phyloP scores from a whole-genome alignment of 345 rosid genomes.

The Eucalyptus polyanthemos region DNA sequence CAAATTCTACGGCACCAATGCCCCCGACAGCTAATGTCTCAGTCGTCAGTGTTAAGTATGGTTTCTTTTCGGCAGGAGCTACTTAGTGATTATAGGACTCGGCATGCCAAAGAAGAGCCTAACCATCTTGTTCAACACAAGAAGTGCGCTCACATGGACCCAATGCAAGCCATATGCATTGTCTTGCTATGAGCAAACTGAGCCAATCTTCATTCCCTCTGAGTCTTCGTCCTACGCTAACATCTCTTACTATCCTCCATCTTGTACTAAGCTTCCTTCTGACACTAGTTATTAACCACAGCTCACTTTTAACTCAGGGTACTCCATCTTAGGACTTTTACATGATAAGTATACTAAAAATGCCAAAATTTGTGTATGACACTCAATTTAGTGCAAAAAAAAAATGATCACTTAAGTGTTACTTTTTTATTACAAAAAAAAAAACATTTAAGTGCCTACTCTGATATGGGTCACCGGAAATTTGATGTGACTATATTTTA shows the following conservation, averaged over 20 bases:
- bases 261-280: background rate
- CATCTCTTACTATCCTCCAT: background rate
- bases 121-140: conserved; percentile 1
- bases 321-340: background rate
- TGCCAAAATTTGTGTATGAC: rapidly evolving
- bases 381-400: too few relatives aligned
- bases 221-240: background rate
- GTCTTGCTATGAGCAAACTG: background rate
- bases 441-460: too few relatives aligned
- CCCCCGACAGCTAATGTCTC: background rate
- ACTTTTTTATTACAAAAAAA: too few relatives aligned
- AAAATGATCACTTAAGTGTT: too few relatives aligned
- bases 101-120: too few relatives aligned
- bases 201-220: conserved; percentile 1
- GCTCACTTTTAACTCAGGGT: background rate
- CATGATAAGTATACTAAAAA: too few relatives aligned
- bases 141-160: background rate
- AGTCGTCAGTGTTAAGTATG: too few relatives aligned
- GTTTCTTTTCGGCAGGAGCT: background rate
- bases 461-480: rapidly evolving
- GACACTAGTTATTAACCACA: background rate
- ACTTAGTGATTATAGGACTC: background rate
- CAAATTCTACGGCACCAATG: background rate
- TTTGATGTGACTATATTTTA: too few relatives aligned
- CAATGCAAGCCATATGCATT: background rate